Evolutionary conservation across 208 protist species (phyloP), one percentile per base, ranked within the genome.

Genomic region (Crithidia expoeki): DNA sequence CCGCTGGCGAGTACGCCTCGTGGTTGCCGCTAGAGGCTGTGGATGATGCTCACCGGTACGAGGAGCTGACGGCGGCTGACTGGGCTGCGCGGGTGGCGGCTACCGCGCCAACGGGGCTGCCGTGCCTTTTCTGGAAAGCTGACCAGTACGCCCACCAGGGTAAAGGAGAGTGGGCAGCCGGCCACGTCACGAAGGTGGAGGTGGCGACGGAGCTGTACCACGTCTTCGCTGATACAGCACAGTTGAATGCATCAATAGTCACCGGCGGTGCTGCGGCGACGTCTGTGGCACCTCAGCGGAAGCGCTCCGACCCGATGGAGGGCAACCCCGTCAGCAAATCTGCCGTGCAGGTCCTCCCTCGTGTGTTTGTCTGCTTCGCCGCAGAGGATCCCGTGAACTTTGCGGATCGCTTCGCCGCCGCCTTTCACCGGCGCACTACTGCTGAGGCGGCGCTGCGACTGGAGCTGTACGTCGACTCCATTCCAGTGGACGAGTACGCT

Each of bases 391-490:
- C 94, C 12, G 71, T 67, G 16, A 84, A 86, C 52, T 98, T 98
- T 70, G 96, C 89, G 0, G 65, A 93, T 44, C 90, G 97, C 16
- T 89, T 99, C 55, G 80, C 83, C 21, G 79, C 79, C 14, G 97
- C 98, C 1, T 91, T 94, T 78, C 59, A 60, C 6, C 74, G 80
- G 7, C 85, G 97, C 28, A 71, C 74, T 23, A 25, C 79, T 0
- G 91, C 95, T 10, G 94, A 98, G 65, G 87, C 79, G 25, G 56
- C 92, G 12, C 69, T 98, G 52, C 86, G 86, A 38, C 71, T 93
- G 62, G 79, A 98, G 65, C 79, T 98, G 44, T 98, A 90, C 76
- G 85, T 98, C 16, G 96, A 98, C 51, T 93, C 83, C 64, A 98
- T 99, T 75, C 98, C 98, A 2, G 80, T 83, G 10, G 97, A 98